Evolutionary conservation across 306 rosid species (phyloP).

Genomic region (Vachellia pachyceras): DNA sequence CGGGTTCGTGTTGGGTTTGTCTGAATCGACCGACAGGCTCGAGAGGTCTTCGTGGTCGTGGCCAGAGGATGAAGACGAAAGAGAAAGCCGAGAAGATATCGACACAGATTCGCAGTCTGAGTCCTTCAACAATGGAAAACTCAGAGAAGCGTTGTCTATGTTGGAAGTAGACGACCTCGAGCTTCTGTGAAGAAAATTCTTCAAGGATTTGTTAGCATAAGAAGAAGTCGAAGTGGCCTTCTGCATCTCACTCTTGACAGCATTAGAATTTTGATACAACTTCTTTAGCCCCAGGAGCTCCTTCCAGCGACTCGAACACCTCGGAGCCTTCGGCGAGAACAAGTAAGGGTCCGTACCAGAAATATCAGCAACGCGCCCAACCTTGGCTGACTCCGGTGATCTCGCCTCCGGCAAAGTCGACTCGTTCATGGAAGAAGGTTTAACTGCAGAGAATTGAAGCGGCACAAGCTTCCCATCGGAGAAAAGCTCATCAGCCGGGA

Average conservation of each 20-base stretch:
- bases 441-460: constrained; percentile 58
- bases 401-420: constrained; percentile 24
- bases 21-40: constrained; percentile 72
- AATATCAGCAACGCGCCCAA: constrained; percentile 45
- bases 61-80: constrained; percentile 86
- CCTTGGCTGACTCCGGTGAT: constrained; percentile 42
- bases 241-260: constrained; percentile 46
- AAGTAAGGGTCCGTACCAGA: constrained; percentile 57
- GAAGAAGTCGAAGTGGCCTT: constrained; percentile 52
- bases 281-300: constrained; percentile 81
- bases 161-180: constrained; percentile 57
- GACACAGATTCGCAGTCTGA: constrained; percentile 76
- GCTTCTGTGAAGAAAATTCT: constrained; percentile 67
- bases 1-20: constrained; percentile 53
- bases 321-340: constrained; percentile 93
- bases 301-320: constrained; percentile 95
- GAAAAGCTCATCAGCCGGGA: constrained; percentile 92
- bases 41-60: constrained; percentile 95
- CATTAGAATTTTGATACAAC: constrained; percentile 55
- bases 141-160: constrained; percentile 52
- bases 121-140: constrained; percentile 63
- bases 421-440: constrained; percentile 37
- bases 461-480: constrained; percentile 90
- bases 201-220: constrained; percentile 56
- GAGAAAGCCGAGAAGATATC: constrained; percentile 78